A percentile compares a stretch with the other conserved stretches of the same genome.
Conservation (phyloP, 1,284 basidiomycete genomes). For the Singerocomus inundabilis region DNA sequence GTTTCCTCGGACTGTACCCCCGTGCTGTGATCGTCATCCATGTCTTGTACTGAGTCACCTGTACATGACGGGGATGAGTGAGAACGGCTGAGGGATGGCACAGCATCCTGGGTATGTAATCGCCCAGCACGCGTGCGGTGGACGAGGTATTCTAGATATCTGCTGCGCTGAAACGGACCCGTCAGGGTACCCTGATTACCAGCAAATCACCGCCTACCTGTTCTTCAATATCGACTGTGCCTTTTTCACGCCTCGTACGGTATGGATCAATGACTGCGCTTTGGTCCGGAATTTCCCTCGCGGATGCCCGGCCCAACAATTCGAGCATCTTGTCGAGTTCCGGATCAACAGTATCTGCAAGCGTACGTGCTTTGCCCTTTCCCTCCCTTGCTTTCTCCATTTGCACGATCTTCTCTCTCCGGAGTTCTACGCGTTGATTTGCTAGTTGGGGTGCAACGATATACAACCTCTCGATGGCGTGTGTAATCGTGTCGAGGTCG, state of each 20-base stretch:
- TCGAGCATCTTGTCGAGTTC: constrained; percentile 74
- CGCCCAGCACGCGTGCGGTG: constrained; percentile 66
- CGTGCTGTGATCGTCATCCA: neutral
- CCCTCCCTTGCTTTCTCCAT: constrained; percentile 58
- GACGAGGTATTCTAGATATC: constrained; percentile 68
- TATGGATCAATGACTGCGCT: constrained; percentile 61
- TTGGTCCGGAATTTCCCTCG: constrained; percentile 65
- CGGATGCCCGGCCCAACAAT: constrained; percentile 69
- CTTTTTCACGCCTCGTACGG: constrained; percentile 51
- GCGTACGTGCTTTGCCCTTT: constrained; percentile 42
- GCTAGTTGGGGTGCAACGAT: constrained; percentile 79
- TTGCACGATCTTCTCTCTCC: constrained; percentile 59
- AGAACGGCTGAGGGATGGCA: constrained; percentile 8
- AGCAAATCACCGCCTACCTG: constrained; percentile 45
- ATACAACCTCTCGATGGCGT: constrained; percentile 85
- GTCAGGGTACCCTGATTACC: neutral
- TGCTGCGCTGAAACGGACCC: constrained; percentile 48
- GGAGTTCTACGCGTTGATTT: constrained; percentile 83
- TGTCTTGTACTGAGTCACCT: neutral
- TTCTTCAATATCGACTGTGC: constrained; percentile 52
- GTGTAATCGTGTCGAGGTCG: constrained; percentile 82
- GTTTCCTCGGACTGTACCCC: constrained; percentile 4
- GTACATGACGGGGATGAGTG: constrained; percentile 5
- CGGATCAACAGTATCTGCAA: constrained; percentile 33
- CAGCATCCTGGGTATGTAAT: constrained; percentile 70